Evolutionary conservation across 768 basidiomycete genomes (phyloP).

Genomic region (Albatrellus ellisii): DNA sequence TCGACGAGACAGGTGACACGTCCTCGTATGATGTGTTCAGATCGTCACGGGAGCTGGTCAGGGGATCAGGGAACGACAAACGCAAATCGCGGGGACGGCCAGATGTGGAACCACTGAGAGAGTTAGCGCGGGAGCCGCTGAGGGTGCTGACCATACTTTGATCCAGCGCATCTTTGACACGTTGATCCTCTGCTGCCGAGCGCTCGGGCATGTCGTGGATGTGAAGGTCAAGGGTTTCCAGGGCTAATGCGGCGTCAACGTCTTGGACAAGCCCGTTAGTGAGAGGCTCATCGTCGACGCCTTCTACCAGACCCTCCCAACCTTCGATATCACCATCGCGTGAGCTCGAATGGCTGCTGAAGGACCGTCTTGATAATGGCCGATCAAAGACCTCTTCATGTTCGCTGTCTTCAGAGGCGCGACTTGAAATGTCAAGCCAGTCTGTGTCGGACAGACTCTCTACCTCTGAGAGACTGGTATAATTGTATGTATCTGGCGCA

Average conservation of each 20-base stretch:
- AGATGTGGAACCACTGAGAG: constrained; percentile 31
- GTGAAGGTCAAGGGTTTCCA: constrained; percentile 6
- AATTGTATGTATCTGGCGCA: constrained; percentile 16
- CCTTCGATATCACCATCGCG: constrained; percentile 56
- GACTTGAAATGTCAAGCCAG: constrained; percentile 70
- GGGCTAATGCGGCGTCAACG: constrained; percentile 15
- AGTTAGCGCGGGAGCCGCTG: constrained; percentile 58
- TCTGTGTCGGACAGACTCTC: constrained; percentile 69
- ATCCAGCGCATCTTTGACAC: constrained; percentile 62
- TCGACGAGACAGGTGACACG: constrained; percentile 28
- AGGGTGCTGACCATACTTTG: constrained; percentile 77
- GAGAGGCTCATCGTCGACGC: constrained; percentile 36
- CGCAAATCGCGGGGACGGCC: constrained; percentile 59
- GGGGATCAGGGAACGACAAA: constrained; percentile 74
- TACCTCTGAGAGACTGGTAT: constrained; percentile 41
- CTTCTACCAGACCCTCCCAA: constrained; percentile 70
- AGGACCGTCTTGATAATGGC: constrained; percentile 55
- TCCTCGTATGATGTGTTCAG: constrained; percentile 44
- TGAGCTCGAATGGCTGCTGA: constrained; percentile 56
- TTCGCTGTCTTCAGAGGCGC: constrained; percentile 61
- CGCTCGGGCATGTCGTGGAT: not conserved
- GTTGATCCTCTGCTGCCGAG: constrained; percentile 42
- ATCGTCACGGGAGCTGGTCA: constrained; percentile 58
- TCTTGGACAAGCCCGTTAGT: too few species aligned
- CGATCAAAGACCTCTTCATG: constrained; percentile 37